Evolutionary conservation across 768 basidiomycete species (phyloP).

Genomic region (Lyophyllum atratum): DNA sequence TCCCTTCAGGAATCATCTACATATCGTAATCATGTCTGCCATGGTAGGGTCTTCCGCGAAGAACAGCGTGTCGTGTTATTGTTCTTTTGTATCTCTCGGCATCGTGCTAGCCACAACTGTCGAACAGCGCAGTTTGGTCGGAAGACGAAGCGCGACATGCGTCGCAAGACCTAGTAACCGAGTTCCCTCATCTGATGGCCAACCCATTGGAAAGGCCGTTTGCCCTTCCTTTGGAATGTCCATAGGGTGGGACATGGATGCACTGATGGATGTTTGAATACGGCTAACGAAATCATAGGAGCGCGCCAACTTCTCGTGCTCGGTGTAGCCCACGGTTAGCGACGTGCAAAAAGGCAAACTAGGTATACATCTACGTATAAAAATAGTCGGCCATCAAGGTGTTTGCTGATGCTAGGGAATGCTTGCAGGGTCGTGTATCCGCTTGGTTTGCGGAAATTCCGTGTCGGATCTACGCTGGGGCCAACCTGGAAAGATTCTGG

Average conservation of each 20-base stretch:
- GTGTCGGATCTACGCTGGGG: slow-evolving; percentile 1
- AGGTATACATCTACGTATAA: background rate
- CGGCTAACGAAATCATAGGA: background rate
- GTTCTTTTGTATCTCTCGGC: background rate
- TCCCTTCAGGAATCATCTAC: background rate
- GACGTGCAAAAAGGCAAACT: background rate
- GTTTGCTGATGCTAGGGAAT: background rate
- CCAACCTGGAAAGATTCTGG: background rate
- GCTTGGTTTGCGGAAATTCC: background rate
- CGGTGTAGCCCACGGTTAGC: background rate
- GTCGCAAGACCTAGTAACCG: background rate
- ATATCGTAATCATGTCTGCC: background rate
- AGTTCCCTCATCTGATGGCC: background rate
- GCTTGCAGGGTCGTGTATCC: slow-evolving; percentile 1
- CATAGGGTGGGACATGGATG: background rate
- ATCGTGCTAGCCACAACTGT: slow-evolving; percentile 3
- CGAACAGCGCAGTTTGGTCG: background rate
- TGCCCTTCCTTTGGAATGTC: background rate
- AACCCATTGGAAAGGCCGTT: background rate
- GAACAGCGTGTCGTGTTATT: background rate
- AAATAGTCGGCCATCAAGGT: background rate
- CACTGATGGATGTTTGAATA: background rate
- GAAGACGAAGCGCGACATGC: background rate
- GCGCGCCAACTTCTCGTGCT: background rate
- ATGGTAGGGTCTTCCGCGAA: background rate